Evolutionary conservation across 345 rosid species (phyloP).

Genomic region (Pugionium cornutum): DNA sequence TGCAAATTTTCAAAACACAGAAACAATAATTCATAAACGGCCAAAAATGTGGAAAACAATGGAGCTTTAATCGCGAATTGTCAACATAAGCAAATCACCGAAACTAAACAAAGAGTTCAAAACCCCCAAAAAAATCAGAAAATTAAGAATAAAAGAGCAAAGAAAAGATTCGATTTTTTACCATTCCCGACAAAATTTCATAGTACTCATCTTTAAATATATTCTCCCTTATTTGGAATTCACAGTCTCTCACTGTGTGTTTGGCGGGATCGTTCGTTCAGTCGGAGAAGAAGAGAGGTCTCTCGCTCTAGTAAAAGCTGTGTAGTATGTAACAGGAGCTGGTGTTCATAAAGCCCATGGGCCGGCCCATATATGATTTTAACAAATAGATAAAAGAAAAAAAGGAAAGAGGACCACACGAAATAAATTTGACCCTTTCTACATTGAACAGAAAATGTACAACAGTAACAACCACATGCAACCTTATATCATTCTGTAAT

Average conservation of each 20-base stretch:
- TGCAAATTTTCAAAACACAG: conserved; percentile 19
- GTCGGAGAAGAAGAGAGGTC: conserved; percentile 18
- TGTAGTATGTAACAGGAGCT: conserved; percentile 12
- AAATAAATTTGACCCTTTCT: conserved; percentile 42
- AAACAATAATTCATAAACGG: background rate
- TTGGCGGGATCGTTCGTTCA: conserved; percentile 27
- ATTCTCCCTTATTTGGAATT: background rate
- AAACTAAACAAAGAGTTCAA: background rate
- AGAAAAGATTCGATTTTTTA: conserved; percentile 30
- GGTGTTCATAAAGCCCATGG: conserved; percentile 23
- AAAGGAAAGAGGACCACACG: conserved; percentile 2
- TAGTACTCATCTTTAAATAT: conserved; percentile 62
- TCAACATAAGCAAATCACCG: conserved; percentile 5
- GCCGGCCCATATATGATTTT: conserved; percentile 9
- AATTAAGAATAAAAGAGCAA: background rate
- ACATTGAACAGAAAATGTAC: conserved; percentile 18
- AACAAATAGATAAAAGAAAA: background rate
- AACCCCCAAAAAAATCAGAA: background rate
- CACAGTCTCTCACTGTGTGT: background rate
- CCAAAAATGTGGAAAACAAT: background rate
- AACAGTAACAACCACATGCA: conserved; percentile 41
- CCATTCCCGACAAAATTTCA: conserved; percentile 92
- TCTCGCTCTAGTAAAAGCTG: conserved; percentile 18
- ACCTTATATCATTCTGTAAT: conserved; percentile 21
- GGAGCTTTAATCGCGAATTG: conserved; percentile 17